phyloP scores from a whole-genome alignment of 2,329 filamentous ascomycete species.

The Trichoderma asperellum region DNA sequence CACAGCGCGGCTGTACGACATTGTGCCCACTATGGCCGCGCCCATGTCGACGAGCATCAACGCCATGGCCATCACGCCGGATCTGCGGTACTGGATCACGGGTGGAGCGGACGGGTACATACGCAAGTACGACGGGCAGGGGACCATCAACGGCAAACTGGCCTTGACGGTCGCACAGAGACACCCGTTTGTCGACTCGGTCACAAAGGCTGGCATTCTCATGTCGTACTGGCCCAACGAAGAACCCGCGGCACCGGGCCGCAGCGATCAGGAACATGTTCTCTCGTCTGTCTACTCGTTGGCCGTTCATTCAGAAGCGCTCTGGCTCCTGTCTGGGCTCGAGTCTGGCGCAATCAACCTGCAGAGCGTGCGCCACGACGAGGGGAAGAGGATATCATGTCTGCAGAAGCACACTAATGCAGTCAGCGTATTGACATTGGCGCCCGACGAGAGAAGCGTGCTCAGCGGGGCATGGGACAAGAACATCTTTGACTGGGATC shows the following conservation, averaged over 20 bases:
- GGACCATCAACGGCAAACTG: constrained; percentile 92
- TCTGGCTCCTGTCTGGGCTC: constrained; percentile 89
- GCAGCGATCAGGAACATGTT: constrained; percentile 60
- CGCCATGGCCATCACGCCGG: constrained; percentile 85
- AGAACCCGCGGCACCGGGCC: constrained; percentile 59
- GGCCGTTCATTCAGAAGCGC: constrained; percentile 83
- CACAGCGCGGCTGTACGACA: constrained; percentile 83
- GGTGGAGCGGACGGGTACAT: constrained; percentile 96
- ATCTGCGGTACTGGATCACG: constrained; percentile 93
- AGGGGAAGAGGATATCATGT: constrained; percentile 84
- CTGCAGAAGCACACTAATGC: constrained; percentile 86
- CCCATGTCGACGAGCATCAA: constrained; percentile 97
- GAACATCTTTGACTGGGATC: constrained; percentile 89
- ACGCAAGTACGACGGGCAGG: constrained; percentile 92
- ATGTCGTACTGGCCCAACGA: constrained; percentile 99
- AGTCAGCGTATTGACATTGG: constrained; percentile 82
- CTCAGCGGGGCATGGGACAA: constrained; percentile 98
- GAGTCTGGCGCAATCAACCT: constrained; percentile 92
- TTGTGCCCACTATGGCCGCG: constrained; percentile 94
- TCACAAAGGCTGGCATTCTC: constrained; percentile 90
- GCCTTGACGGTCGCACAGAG: constrained; percentile 92
- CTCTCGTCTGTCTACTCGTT: constrained; percentile 94
- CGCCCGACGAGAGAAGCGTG: constrained; percentile 83
- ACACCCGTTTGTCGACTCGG: constrained; percentile 96
- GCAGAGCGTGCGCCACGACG: constrained; percentile 90